phyloP scores from a whole-genome alignment of 495 filamentous ascomycete species.

The Aspergillus olivimuriae region DNA sequence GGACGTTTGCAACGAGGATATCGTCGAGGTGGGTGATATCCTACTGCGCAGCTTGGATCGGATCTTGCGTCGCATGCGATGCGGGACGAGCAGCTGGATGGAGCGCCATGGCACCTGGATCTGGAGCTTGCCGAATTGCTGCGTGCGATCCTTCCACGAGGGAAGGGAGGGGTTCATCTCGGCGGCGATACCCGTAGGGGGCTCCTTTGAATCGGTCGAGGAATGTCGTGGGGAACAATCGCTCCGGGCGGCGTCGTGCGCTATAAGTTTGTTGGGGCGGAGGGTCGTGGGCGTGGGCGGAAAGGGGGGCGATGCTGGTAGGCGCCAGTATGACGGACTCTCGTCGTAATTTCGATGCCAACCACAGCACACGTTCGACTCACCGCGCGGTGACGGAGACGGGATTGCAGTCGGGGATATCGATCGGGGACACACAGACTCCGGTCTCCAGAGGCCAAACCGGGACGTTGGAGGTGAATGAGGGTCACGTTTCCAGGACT shows the following conservation, averaged over 20 bases:
- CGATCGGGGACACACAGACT: slow-evolving; percentile 12
- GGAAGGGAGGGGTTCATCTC: slow-evolving; percentile 38
- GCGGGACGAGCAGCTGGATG: slow-evolving; percentile 52
- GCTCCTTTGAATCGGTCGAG: slow-evolving; percentile 14
- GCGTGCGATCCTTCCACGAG: slow-evolving; percentile 46
- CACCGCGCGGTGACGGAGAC: slow-evolving; percentile 11
- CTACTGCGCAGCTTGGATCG: slow-evolving; percentile 67
- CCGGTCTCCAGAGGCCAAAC: slow-evolving; percentile 26
- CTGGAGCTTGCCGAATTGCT: slow-evolving; percentile 44
- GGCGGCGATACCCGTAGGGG: slow-evolving; percentile 21
- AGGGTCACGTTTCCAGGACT: slow-evolving; percentile 22
- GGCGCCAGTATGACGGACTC: slow-evolving; percentile 15
- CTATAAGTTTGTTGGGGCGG: neutral
- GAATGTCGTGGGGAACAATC: neutral
- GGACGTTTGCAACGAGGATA: slow-evolving; percentile 75
- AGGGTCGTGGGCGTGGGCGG: slow-evolving; percentile 7
- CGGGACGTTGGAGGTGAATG: slow-evolving; percentile 12
- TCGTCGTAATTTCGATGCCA: neutral
- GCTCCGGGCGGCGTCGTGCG: slow-evolving; percentile 4
- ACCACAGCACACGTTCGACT: slow-evolving; percentile 4
- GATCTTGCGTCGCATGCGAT: slow-evolving; percentile 65
- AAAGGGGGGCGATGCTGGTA: slow-evolving; percentile 12
- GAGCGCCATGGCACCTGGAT: slow-evolving; percentile 47
- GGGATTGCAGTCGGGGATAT: slow-evolving; percentile 1
- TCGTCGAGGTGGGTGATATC: slow-evolving; percentile 61